Base-by-base conservation (phyloP, 331 rosid genomes). In the Acacia pycnantha region DNA sequence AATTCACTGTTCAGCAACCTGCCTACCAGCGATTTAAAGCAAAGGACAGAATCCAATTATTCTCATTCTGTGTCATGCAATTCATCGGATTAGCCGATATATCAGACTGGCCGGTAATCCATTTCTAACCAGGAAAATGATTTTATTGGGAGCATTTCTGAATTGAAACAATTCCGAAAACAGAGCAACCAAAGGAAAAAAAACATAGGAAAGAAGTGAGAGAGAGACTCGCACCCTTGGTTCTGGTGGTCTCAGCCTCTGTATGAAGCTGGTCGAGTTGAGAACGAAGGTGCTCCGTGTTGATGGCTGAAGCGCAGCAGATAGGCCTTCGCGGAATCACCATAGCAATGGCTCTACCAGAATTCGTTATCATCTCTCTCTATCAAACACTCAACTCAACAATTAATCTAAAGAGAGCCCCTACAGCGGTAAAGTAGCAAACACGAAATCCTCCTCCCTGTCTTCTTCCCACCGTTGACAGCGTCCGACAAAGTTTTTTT, bases 191-290 rank as follows among this genome's bases (percentile, higher is more conserved):
- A 48, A 48, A 48, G 18, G 6, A 4, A 16, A 16, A 8, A 8
- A 9, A 11, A 46, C 2, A 18, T 1, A 1, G 16, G 24, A 46
- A 54, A 0, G 22, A 31, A 58, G 69, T 4, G 80, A 77, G 6
- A 47, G 41, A 26, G 46, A 14, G 33, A 47, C 8, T 35, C 26
- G 48, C 33, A 87, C 98, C 99, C 83, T 92, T 95, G 91, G 84
- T 24, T 88, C 89, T 83, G 81, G 99, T 83, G 82, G 64, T 73
- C 18, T 88, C 80, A 2, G 99, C 94, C 83, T 95, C 98, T 0
- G 90, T 73, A 33, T 93, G 98, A 84, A 93, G 99, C 6, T 86
- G 92, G 77, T 88, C 90, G 58, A 93, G 91, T 35, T 95, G 94
- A 33, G 87, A 68, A 65, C 98, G 97, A 1, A 93, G 88, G 29